Percentiles rank a stretch among this genome's conserved stretches.
Evolutionary conservation across 2,329 filamentous ascomycete genomes (phyloP).

Genomic region (Penicillium crustosum): DNA sequence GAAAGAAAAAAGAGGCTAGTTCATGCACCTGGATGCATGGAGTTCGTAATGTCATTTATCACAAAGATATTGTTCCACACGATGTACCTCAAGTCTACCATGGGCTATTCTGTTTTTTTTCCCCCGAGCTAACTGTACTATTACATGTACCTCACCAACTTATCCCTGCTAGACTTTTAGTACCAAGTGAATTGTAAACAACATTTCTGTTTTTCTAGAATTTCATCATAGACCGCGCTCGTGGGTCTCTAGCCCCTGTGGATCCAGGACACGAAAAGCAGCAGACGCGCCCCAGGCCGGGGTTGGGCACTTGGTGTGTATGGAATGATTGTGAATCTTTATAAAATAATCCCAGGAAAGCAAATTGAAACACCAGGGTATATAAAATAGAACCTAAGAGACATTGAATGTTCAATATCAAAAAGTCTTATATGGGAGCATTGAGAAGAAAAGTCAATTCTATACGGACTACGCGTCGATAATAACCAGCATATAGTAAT

Average conservation of each 20-base stretch:
- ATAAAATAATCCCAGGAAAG: no score
- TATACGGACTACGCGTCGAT: not conserved
- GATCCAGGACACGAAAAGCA: constrained; percentile 5
- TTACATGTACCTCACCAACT: not conserved
- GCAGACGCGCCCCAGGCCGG: constrained; percentile 4
- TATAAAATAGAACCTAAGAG: not conserved
- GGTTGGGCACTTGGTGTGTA: not conserved
- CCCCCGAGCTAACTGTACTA: not conserved
- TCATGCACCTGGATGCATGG: not conserved
- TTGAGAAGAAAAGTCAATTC: not conserved
- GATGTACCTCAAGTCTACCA: not conserved
- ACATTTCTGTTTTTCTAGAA: not conserved
- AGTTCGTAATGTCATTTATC: not conserved
- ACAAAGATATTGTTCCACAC: not conserved
- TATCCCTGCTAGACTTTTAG: no score
- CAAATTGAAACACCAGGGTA: not conserved
- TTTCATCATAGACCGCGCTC: not conserved
- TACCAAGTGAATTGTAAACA: not conserved
- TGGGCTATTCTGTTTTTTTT: not conserved
- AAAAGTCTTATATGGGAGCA: no score
- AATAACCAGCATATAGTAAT: not conserved
- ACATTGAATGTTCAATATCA: not conserved
- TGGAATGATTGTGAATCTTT: not conserved
- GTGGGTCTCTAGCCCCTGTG: constrained; percentile 4
- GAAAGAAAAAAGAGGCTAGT: not conserved